Percentiles rank a stretch among this genome's conserved stretches.
Conservation (phyloP, 352 stramenopile species). For the Phytophthora pluvialis region DNA sequence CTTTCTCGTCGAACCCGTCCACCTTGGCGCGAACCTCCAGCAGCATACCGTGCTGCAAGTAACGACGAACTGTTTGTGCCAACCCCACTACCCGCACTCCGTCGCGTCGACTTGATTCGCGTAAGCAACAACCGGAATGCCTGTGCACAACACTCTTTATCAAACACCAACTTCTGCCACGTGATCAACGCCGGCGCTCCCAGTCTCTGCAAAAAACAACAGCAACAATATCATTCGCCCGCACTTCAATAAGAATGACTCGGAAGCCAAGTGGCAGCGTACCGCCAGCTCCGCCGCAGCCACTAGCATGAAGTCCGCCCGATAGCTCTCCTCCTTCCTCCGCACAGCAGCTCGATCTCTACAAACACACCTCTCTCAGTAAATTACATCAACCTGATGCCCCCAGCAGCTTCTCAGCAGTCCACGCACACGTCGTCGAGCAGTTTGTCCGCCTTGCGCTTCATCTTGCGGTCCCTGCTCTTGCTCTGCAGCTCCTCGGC, state of each 20-base stretch:
- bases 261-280: background rate
- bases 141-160: slow-evolving; percentile 66
- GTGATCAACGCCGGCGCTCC: slow-evolving; percentile 59
- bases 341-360: slow-evolving; percentile 49
- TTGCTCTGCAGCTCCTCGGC: slow-evolving; percentile 40
- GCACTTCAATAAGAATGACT: background rate
- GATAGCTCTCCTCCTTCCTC: slow-evolving; percentile 66
- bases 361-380: background rate
- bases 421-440: slow-evolving; percentile 32
- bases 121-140: slow-evolving; percentile 67
- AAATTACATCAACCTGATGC: background rate
- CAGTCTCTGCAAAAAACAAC: slow-evolving; percentile 41
- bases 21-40: background rate
- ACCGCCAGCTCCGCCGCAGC: slow-evolving; percentile 58
- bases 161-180: slow-evolving; percentile 73
- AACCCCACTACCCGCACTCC: slow-evolving; percentile 24
- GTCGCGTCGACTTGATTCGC: slow-evolving; percentile 59
- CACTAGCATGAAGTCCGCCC: slow-evolving; percentile 65
- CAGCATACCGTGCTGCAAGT: slow-evolving; percentile 27
- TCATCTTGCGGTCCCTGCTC: slow-evolving; percentile 45
- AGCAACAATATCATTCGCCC: background rate
- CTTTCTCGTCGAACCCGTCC: background rate
- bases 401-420: background rate
- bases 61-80: slow-evolving; percentile 31
- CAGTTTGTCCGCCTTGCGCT: slow-evolving; percentile 61